Evolutionary conservation across 2,329 filamentous ascomycete genomes (phyloP), one percentile per base, ranked within the genome.

Genomic region (Diaporthe longicolla): DNA sequence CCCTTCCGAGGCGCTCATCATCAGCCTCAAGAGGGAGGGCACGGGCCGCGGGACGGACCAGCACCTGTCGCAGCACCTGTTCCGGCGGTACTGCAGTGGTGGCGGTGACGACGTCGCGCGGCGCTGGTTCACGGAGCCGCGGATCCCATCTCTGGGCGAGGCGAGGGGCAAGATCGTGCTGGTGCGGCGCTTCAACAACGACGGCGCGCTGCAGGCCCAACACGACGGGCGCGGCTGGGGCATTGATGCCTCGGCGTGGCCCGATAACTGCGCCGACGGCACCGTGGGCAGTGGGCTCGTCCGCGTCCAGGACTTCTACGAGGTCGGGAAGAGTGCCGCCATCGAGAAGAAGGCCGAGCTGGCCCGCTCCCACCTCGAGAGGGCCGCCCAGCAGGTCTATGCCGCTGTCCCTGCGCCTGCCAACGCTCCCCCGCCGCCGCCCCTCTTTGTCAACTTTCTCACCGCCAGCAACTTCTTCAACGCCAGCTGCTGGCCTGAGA

Each of bases 391-490:
- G 79, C 84, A 86, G 73, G 78, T 81, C 43, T 89, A 83, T 77
- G 85, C 82, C 58, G 84, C 87, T 59, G 85, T 77, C 32, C 76
- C 82, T 4, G 76, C 76, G 29, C 61, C 59, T 40, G 59, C 19
- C 8, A 19, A 43, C 4, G 26, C 19, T 1, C 76, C 77, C 7
- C 77, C 77, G 29, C 77, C 79, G 37, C 86, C 86, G 21, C 94
- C 95, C 0, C 89, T 98, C 78, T 97, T 93, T 79, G 86, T 98
- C 83, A 99, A 98, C 83, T 98, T 98, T 81, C 83, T 98, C 76
- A 95, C 89, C 78, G 97, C 93, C 0, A 96, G 93, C 82, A 98
- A 98, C 85, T 98, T 98, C 86, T 98, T 96, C 92, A 95, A 94
- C 77, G 87, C 93, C 1, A 91, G 90, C 72, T 98, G 95, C 83